phyloP scores from a whole-genome alignment of 768 basidiomycete genomes.

The Boletus speciosus region DNA sequence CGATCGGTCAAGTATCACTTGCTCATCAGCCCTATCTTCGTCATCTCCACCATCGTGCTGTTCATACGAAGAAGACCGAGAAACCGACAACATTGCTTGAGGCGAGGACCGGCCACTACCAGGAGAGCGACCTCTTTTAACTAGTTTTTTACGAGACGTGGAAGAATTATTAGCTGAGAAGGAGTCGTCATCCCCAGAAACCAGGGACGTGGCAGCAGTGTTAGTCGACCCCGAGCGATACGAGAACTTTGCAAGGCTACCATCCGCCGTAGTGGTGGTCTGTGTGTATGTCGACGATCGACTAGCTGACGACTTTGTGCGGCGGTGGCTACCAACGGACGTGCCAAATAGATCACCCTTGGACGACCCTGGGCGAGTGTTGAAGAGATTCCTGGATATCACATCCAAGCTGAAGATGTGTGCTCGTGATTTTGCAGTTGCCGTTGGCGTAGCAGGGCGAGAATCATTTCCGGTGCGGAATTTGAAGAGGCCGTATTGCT shows the following conservation, averaged over 20 bases:
- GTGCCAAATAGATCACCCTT: constrained; percentile 76
- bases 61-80: constrained; percentile 46
- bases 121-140: constrained; percentile 46
- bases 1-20: constrained; percentile 52
- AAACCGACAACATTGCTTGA: constrained; percentile 33
- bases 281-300: constrained; percentile 73
- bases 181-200: constrained; percentile 59
- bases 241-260: constrained; percentile 69
- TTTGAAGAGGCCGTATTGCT: constrained; percentile 86
- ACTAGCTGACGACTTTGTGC: constrained; percentile 59
- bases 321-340: constrained; percentile 63
- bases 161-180: constrained; percentile 43
- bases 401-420: constrained; percentile 89
- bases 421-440: constrained; percentile 64
- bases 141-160: constrained; percentile 46
- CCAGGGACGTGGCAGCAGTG: constrained; percentile 60
- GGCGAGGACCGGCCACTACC: constrained; percentile 34
- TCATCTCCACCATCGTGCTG: constrained; percentile 38
- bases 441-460: constrained; percentile 82
- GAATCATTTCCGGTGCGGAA: constrained; percentile 77
- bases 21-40: constrained; percentile 42
- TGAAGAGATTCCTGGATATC: constrained; percentile 87
- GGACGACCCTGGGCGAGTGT: constrained; percentile 59
- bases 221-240: constrained; percentile 65
- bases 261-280: constrained; percentile 64